Percentiles rank a stretch among this genome's conserved stretches.
Conservation (phyloP, 2,329 filamentous ascomycete genomes). For the Phyllosticta citrichinensis region DNA sequence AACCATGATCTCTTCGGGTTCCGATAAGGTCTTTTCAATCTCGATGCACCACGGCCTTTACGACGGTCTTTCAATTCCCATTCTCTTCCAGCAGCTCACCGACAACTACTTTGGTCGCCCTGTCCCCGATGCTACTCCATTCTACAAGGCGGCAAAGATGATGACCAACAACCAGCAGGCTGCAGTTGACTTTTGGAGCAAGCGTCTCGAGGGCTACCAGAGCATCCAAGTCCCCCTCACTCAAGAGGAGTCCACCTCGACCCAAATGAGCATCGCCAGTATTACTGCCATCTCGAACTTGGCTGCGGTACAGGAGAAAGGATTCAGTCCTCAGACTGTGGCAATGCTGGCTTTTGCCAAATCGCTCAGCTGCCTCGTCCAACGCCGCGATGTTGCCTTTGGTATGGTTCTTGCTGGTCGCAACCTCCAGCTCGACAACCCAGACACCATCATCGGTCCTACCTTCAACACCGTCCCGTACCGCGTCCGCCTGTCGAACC, state of each 20-base stretch:
- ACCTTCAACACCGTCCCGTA: slow-evolving; percentile 53
- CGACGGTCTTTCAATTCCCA: slow-evolving; percentile 25
- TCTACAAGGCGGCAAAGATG: slow-evolving; percentile 39
- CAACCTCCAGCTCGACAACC: slow-evolving; percentile 33
- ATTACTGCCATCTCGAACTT: slow-evolving; percentile 36
- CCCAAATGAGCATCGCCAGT: slow-evolving; percentile 32
- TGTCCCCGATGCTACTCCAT: slow-evolving; percentile 1
- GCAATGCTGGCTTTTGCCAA: slow-evolving; percentile 17
- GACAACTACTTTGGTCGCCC: slow-evolving; percentile 16
- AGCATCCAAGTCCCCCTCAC: slow-evolving; percentile 19
- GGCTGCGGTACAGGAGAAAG: not conserved
- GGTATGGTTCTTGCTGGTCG: slow-evolving; percentile 52
- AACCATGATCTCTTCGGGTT: slow-evolving; percentile 14
- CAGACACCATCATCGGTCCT: slow-evolving; percentile 48
- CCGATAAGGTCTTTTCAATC: slow-evolving; percentile 49
- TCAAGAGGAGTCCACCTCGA: not conserved
- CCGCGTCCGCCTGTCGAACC: slow-evolving; percentile 28
- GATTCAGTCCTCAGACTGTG: slow-evolving; percentile 34
- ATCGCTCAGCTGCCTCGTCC: slow-evolving; percentile 4
- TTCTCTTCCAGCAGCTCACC: slow-evolving; percentile 25
- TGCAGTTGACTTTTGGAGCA: slow-evolving; percentile 39
- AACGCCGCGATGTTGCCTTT: slow-evolving; percentile 40
- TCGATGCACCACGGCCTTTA: slow-evolving; percentile 34
- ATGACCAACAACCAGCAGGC: slow-evolving; percentile 30
- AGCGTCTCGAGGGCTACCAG: slow-evolving; percentile 34